Evolutionary conservation across 2,329 filamentous ascomycete species (phyloP), one percentile per base, ranked within the genome.

Genomic region (Akanthomyces dipterigenus): DNA sequence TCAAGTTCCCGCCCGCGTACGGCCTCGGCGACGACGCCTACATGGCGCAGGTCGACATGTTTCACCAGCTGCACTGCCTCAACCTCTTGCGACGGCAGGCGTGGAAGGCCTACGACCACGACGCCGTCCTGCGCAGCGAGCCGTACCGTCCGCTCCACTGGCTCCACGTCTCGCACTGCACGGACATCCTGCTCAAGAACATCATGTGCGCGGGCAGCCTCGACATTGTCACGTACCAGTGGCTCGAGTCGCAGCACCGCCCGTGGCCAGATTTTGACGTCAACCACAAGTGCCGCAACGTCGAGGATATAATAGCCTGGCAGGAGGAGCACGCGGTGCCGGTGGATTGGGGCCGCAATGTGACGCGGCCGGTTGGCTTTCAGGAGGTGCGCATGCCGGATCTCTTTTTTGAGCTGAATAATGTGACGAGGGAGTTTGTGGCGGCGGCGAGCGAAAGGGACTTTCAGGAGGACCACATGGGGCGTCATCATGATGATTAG

Each of bases 1-100:
- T 67, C 48, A 69, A 67, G 57, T 69, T 67, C 7, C 67, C 71
- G n/a, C 58, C 63, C 8, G 63, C 65, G 24, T 73, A 70, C 64
- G 69, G 67, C 16, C 63, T 70, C 46, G 73, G 72, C 1, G 28
- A 63, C 20, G 69, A 73, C 36, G 70, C 68, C 3, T 74, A 73
- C 62, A 68, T 72, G 55, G 71, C 66, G 3, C 65, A 70, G 49
- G 61, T 76, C 1, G 74, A 77, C 22, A 61, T 66, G 11, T 64
- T 67, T 24, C 67, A 68, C 53, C 62, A 65, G 38, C 59, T 68
- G 14, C 66, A 68, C 61, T 68, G 67, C 56, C 65, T 68, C 49
- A 60, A 67, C 53, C 48, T 56, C 42, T 45, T 68, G 22, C 66
- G 66, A 7, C 57, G 60, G 18, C 57, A 63, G n/a, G 59, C 59